Evolutionary conservation across 495 filamentous ascomycete species (phyloP).

Genomic region (Podospora anserina): DNA sequence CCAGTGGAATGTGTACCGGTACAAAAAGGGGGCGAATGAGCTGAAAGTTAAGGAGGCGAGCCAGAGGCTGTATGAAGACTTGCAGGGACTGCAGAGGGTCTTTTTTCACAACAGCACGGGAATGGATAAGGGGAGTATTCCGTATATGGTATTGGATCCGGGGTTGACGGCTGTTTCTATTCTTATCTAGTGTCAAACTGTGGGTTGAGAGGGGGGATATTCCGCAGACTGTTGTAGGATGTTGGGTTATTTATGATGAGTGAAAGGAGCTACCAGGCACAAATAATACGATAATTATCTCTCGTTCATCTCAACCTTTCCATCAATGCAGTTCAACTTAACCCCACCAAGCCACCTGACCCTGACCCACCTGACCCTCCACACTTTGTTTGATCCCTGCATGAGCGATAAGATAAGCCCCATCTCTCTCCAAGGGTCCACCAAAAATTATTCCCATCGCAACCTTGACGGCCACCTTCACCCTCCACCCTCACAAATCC

Average conservation of each 20-base stretch:
- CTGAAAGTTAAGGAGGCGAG: slow-evolving; percentile 24
- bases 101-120: slow-evolving; percentile 26
- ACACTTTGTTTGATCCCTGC: too few species aligned
- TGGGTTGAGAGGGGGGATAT: neutral
- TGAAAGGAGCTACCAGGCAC: neutral
- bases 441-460: neutral
- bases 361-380: too few species aligned
- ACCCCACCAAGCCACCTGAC: too few species aligned
- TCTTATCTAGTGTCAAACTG: slow-evolving; percentile 28
- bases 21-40: slow-evolving; percentile 19
- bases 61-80: slow-evolving; percentile 24
- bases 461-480: slow-evolving; percentile 8
- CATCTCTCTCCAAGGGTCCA: too few species aligned
- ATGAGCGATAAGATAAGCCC: too few species aligned
- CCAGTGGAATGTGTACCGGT: slow-evolving; percentile 31
- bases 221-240: neutral
- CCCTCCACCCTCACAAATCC: neutral
- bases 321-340: neutral
- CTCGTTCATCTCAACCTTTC: neutral
- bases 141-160: slow-evolving; percentile 44
- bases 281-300: neutral
- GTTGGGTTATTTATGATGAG: neutral
- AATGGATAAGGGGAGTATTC: slow-evolving; percentile 37
- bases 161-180: slow-evolving; percentile 42
- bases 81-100: slow-evolving; percentile 26